These are phyloP conservation scores for Manihot esculenta DNA, from an alignment of 441 rosid genomes.

Conservation along the genomic window DNA sequence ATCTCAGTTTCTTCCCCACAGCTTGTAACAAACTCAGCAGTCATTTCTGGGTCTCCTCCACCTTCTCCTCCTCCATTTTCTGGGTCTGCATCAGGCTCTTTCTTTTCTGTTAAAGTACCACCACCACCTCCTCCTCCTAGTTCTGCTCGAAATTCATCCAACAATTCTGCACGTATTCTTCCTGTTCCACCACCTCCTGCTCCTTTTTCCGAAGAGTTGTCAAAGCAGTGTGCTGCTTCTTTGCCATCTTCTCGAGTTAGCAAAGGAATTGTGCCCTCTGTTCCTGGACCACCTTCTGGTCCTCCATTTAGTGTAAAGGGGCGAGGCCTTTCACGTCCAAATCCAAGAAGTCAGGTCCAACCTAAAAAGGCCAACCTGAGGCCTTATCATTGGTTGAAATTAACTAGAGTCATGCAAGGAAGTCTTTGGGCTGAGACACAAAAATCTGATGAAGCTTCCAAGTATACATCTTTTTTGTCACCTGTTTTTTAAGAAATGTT, in stretches of 20 bases:
- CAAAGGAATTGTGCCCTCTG: constrained; percentile 57
- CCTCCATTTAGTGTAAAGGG: constrained; percentile 53
- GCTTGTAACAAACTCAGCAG: constrained; percentile 15
- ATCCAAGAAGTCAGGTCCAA: constrained; percentile 52
- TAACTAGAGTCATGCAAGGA: constrained; percentile 88
- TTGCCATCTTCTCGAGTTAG: constrained; percentile 35
- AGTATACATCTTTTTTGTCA: constrained; percentile 36
- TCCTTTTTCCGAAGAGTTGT: constrained; percentile 40
- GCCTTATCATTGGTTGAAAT: constrained; percentile 96
- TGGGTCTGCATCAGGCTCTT: constrained; percentile 16
- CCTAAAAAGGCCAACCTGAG: constrained; percentile 69
- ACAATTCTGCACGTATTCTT: constrained; percentile 29
- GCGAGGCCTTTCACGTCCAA: constrained; percentile 48
- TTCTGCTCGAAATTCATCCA: constrained; percentile 17
- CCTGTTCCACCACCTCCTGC: constrained; percentile 71
- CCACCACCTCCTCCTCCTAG: constrained; percentile 37
- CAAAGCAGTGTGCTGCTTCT: constrained; percentile 29
- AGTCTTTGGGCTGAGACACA: constrained; percentile 96
- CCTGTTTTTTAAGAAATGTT: constrained; percentile 6
- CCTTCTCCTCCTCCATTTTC: constrained; percentile 58
- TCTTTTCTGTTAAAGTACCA: constrained; percentile 26
- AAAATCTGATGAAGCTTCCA: constrained; percentile 73
- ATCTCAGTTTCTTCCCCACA: constrained; percentile 37
- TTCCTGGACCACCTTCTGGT: constrained; percentile 64
- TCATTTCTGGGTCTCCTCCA: constrained; percentile 7